A percentile compares a stretch with the other conserved stretches of the same genome.
These are phyloP conservation scores for Talaromyces verruculosus DNA, from an alignment of 2,329 filamentous ascomycete genomes.

Conservation along the genomic window DNA sequence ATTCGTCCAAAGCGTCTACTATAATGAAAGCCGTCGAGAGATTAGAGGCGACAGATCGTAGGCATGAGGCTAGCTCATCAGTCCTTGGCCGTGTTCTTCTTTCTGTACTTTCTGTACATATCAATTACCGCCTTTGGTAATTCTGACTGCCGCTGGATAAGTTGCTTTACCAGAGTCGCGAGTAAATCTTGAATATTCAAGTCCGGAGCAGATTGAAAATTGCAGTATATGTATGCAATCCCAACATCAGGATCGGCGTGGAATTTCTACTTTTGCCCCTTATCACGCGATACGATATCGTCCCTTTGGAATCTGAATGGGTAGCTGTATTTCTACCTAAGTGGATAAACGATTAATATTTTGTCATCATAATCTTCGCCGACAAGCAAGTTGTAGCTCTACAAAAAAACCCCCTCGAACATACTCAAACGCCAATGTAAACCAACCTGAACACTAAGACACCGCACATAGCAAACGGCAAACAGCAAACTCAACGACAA, in stretches of 20 bases:
- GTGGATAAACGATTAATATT: conserved; percentile 1
- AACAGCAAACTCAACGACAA: not conserved
- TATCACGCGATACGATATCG: not conserved
- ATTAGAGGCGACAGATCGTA: not conserved
- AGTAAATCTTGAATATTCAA: conserved; percentile 2
- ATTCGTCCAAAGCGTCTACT: conserved; percentile 18
- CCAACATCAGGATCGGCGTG: conserved; percentile 6
- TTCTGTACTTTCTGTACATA: not conserved
- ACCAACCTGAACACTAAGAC: not conserved
- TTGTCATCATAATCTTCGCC: conserved; percentile 1
- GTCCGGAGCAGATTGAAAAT: not conserved
- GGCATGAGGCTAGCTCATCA: not conserved
- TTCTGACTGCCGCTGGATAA: not conserved
- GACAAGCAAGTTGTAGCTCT: conserved; percentile 2
- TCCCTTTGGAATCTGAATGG: not conserved
- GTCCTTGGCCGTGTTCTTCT: not conserved
- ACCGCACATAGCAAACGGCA: not conserved
- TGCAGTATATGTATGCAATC: conserved; percentile 18
- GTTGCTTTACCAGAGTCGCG: conserved; percentile 2
- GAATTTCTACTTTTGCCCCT: not conserved
- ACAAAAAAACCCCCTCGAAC: not conserved
- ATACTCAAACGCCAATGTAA: conserved; percentile 19
- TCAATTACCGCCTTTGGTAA: not conserved
- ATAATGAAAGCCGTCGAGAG: conserved; percentile 10
- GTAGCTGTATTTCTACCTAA: conserved; percentile 2